Evolutionary conservation across 176 grass and related monocot genomes (phyloP), one percentile per base, ranked within the genome.

Genomic region (Aechmea fasciata): DNA sequence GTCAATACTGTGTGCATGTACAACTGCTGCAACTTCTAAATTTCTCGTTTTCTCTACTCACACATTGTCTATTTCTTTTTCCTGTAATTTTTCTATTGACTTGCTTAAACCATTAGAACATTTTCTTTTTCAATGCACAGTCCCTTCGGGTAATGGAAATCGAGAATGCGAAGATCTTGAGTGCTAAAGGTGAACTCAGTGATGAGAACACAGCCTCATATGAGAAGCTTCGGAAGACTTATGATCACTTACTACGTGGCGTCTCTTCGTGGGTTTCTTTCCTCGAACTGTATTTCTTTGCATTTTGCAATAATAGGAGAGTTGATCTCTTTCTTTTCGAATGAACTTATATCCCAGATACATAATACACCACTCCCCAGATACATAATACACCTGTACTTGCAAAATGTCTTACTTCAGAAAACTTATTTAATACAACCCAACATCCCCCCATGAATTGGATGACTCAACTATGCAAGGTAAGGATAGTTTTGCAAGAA

Each of bases 141-240:
- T 90, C 95, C 73, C 84, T 99, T 79, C 84, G 82, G 77, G 29
- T 84, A 68, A 87, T 90, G 90, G 94, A 99, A 86, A 72, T 82
- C 64, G 95, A 99, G 47, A 93, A 93, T 82, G 84, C 90, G 79
- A 99, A 99, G 82, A 72, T 86, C 76, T 82, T 99, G 65, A 92
- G 78, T 71, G 87, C 95, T 75, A 99, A 92, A 88, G 90, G 95
- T 50, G 95, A 99, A 80, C 78, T 99, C 64, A 99, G 90, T 17
- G 90, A 99, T 73, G 95, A 99, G 68, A 90, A 85, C 73, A 80
- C 87, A 64, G 65, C 82, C 11, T 93, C 95, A 29, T 99, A 99
- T 82, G 95, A 99, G 77, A 99, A 99, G 41, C 95, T 87, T 69
- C 76, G 95, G 57, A 99, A 93, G 23, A 88, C 95, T 75, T 93